Base-by-base conservation (phyloP, 2,329 filamentous ascomycete genomes). In the Fusarium brevicatenulatum region DNA sequence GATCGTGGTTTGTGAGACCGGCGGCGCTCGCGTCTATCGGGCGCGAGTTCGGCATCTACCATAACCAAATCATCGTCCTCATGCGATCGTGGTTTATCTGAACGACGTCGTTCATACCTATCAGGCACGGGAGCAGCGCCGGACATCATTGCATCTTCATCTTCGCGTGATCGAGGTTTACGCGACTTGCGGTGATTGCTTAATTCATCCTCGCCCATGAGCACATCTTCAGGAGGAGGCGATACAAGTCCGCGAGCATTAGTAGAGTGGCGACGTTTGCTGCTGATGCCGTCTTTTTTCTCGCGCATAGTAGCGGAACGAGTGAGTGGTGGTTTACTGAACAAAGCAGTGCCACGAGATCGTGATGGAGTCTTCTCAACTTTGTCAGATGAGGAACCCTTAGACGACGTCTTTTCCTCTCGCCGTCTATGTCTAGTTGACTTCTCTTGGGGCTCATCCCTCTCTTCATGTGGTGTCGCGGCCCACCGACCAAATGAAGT, bases 401-500 rank as follows among this genome's bases (percentile, higher is more conserved):
- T 93, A 1, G 91, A 91, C 18, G 88, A 86, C 4, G 81, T 78
- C 78, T 88, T 91, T 66, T 91, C 90, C 70, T 92, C 91, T 77
- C 88, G 89, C 43, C 93, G 91, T 16, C 78, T 76, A 59, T 89
- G 87, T 76, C 87, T 91, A 72, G 87, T 78, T 9, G 78, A 86
- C 75, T 90, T 90, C 62, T 75, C 64, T 54, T 94, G 92, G 1
- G 91, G 90, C 70, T 85, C 87, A 75, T 89, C 90, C 57, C 79
- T 79, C 62, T 83, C 81, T 58, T 81, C 81, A 43, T 75, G 79
- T 23, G 84, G 80, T 7, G 87, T 84, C 21, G 90, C 87, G 23
- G 88, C 89, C 92, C 92, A 95, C 80, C 91, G 90, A 40, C 91
- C 92, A 94, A 94, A 96, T 36, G 92, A 90, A 18, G 89, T 86